Base-by-base conservation (phyloP, 345 rosid species). In the Iberis pinnata region DNA sequence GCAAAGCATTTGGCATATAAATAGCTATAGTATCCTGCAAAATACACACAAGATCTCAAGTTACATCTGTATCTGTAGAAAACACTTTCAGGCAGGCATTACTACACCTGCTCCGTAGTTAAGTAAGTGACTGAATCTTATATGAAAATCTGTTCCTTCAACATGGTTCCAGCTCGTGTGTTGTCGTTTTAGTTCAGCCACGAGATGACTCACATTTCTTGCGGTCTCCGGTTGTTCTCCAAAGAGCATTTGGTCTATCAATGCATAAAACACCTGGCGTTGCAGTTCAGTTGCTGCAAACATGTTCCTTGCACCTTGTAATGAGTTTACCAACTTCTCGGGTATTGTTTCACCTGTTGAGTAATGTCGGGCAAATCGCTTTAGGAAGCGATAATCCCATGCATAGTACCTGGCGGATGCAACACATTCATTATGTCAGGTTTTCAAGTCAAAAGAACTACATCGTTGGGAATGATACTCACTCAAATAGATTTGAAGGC, bases 401-500 rank as follows among this genome's bases (percentile, higher is more conserved):
- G 95, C 95, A 44, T 79, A 90, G 67, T 84, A 87, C 81, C 98
- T 87, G 61, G 22, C 56, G 44, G 64, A 45, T 39, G 22, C 5
- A 67, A 17, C 40, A 62, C 54, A 60, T 41, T 53, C 43, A 48
- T 51, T 26, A 68, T 32, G 14, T 40, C n/a, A n/a, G n/a, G n/a
- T n/a, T n/a, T n/a, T n/a, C n/a, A n/a, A n/a, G n/a, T n/a, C n/a
- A n/a, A n/a, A n/a, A n/a, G n/a, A n/a, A n/a, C n/a, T n/a, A n/a
- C n/a, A n/a, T 49, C 16, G 50, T 25, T 31, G 55, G 52, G 43
- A 36, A 52, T 20, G 55, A n/a, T 44, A 87, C 96, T 90, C 73
- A 90, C 98, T 90, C 98, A 47, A 90, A 82, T 9, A 90, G 81
- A 67, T 90, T 87, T 20, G 98, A 90, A 60, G 98, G 98, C 19